Evolutionary conservation across 2,329 filamentous ascomycete species (phyloP).

Genomic region (Trichoderma sp.): DNA sequence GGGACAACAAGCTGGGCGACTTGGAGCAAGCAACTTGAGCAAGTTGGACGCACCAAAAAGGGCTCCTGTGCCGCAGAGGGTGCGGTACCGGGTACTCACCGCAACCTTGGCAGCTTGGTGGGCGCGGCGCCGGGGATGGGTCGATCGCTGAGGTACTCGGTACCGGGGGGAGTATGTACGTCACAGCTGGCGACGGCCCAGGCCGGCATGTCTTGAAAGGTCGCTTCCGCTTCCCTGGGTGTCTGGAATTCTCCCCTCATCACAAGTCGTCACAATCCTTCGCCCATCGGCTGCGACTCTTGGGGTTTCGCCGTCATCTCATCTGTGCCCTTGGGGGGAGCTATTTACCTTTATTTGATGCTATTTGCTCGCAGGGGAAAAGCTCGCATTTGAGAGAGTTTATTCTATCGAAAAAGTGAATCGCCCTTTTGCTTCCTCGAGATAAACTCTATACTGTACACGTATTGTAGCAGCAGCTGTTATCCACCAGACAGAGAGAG

Average conservation of each 20-base stretch:
- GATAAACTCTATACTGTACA: not conserved
- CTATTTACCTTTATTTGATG: not conserved
- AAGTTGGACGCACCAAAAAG: not conserved
- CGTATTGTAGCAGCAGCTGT: not conserved
- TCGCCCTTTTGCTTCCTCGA: not conserved
- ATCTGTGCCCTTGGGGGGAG: not conserved
- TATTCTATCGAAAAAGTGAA: not conserved
- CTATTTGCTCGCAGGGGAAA: not conserved
- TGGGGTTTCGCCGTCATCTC: slow-evolving; percentile 3
- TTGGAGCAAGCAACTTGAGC: not conserved
- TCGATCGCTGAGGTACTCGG: not conserved
- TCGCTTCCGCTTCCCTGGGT: slow-evolving; percentile 6
- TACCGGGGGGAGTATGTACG: not conserved
- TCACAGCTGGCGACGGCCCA: not conserved
- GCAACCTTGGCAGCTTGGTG: not conserved
- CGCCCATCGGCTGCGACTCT: slow-evolving; percentile 8
- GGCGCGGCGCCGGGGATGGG: not conserved
- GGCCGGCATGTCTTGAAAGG: not conserved
- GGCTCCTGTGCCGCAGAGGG: not conserved
- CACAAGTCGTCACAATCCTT: slow-evolving; percentile 21
- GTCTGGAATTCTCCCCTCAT: slow-evolving; percentile 13
- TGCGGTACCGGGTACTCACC: not conserved
- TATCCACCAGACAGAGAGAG: not conserved
- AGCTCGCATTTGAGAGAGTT: not conserved
- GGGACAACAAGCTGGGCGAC: not conserved